Base-by-base conservation (phyloP, 768 basidiomycete genomes). In the Termitomyces heimii region DNA sequence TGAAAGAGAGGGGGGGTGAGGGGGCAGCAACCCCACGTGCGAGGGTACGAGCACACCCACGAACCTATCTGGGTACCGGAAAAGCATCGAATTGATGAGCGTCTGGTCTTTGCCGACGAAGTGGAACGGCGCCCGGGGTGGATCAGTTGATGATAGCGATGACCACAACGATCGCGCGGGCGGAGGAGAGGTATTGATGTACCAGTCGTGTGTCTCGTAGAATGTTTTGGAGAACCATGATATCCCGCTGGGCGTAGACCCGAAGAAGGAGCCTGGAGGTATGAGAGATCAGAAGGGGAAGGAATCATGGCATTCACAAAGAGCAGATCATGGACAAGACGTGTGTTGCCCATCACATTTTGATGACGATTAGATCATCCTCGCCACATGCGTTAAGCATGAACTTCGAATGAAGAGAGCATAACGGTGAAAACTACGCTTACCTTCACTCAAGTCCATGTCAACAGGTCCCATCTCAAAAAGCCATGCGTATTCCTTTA, bases 51-150 rank as follows among this genome's bases (percentile, higher is more conserved):
- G 52, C 46, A 81, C 71, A 1, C 76, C 71, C 24, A 79, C 63
- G 64, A 83, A 69, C 20, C 76, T 75, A 4, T 70, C 64, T 2
- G 82, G 77, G 65, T 75, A 74, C 42, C 82, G 75, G 31, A 78
- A 59, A 56, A 80, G 62, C 50, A 80, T 64, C 1, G 75, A 66
- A 60, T 79, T 83, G 64, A 83, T 77, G 34, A 85, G 58, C 0
- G 77, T 77, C 63, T 84, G 80, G 66, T 84, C 83, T 62, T 82
- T 82, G 9, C 82, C 82, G 18, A 82, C 79, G 61, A 84, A 84
- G 37, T 66, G 62, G 43, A 66, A 66, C 5, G 58, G 58, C 7
- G 60, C 48, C 14, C 7, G 2, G 7, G 8, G 14, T 18, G 26
- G 40, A 6, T 4, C 13, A 32, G 14, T 22, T 12, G 4, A n/a